Evolutionary conservation across 768 basidiomycete genomes (phyloP), one percentile per base, ranked within the genome.

Genomic region (Lactarius sanguifluus): DNA sequence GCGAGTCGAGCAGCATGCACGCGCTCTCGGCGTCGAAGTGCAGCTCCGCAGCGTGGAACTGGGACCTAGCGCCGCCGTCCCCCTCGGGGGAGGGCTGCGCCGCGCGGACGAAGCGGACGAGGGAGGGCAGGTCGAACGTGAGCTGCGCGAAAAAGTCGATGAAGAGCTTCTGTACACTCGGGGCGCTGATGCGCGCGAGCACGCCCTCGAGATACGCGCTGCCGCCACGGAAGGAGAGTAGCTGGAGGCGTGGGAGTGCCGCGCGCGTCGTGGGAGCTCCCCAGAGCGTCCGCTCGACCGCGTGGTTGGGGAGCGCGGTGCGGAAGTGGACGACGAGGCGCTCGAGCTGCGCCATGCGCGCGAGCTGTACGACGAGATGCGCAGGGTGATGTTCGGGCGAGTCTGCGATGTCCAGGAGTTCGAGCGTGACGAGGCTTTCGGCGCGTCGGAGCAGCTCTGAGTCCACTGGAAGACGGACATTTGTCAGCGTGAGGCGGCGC

Each of bases 71-170:
- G 20, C 20, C 20, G 7, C 18, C 18, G 18, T 18, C 20, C 3
- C 8, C 41, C 6, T 41, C 5, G 6, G 41, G 6, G 16, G 41
- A 18, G 41, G 41, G 20, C 20, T 45, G 43, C 20, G 36, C 34
- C 32, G 43, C 23, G 43, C 34, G 43, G 55, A 25, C 2, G 56
- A 47, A 38, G 4, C 20, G 41, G 3, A 5, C n/a, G 5, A 57
- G 30, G 25, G 5, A 50, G 8, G 62, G 45, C n/a, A 58, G 23
- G n/a, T 23, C 5, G 56, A 64, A 64, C 3, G 62, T 36, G 32
- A 58, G 62, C 10, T 64, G 62, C 28, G 45, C 36, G 62, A 64
- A 64, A 23, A 64, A 57, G 23, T 57, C 57, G 43, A 64, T 2
- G 56, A 57, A 57, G 32, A 58, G 23, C 8, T 32, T 57, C 9